Evolutionary conservation across 2,329 filamentous ascomycete species (phyloP).

Genomic region (Corynespora cassiicola): DNA sequence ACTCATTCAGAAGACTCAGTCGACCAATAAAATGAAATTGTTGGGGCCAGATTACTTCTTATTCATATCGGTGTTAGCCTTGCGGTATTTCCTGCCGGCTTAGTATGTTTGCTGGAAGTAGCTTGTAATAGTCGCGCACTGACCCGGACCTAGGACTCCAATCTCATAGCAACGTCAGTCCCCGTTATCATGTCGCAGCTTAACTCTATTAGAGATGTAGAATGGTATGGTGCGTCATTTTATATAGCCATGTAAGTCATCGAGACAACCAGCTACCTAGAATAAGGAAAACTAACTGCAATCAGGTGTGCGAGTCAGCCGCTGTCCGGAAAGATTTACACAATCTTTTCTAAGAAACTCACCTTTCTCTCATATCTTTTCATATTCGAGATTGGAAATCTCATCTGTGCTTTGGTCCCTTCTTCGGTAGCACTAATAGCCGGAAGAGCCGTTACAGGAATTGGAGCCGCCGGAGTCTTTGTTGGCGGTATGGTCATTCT

Average conservation of each 20-base stretch:
- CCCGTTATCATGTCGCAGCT: constrained; percentile 41
- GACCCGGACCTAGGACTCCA: constrained; percentile 6
- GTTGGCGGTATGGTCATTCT: constrained; percentile 11
- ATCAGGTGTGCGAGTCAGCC: constrained; percentile 16
- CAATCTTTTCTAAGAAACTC: constrained; percentile 21
- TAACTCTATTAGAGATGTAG: constrained; percentile 32
- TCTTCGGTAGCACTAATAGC: constrained; percentile 44
- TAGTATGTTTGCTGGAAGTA: too few species aligned
- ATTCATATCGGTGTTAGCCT: too few species aligned
- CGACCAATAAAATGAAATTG: too few species aligned
- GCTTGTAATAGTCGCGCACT: too few species aligned
- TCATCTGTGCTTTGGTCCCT: constrained; percentile 56
- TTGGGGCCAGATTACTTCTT: too few species aligned
- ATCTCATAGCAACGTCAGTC: constrained; percentile 35
- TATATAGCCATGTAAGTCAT: constrained; percentile 14
- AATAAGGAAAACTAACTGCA: neutral
- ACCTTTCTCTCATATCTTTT: constrained; percentile 23
- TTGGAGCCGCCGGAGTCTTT: constrained; percentile 47
- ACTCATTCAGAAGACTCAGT: too few species aligned
- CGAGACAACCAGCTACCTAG: neutral
- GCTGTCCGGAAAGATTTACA: constrained; percentile 18
- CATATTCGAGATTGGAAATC: constrained; percentile 62
- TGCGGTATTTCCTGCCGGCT: too few species aligned
- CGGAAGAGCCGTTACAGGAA: constrained; percentile 47
- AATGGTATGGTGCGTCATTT: constrained; percentile 43